A percentile compares a stretch with the other conserved stretches of the same genome.
Conservation (phyloP, 1,284 basidiomycete genomes). For the Malassezia sp. region DNA sequence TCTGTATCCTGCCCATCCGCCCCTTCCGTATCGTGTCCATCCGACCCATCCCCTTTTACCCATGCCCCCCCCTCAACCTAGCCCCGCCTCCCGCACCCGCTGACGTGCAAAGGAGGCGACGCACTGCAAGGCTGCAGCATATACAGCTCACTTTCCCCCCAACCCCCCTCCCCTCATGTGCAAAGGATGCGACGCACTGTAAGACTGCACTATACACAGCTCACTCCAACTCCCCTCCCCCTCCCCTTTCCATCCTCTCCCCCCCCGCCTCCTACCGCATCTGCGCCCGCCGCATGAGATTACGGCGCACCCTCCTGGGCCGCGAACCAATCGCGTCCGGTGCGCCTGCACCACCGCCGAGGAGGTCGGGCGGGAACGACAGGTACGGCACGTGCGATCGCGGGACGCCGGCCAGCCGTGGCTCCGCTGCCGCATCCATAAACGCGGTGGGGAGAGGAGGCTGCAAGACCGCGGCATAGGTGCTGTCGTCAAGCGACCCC, state of each 20-base stretch:
- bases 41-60: no score
- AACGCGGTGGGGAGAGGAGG: no score
- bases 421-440: slow-evolving; percentile 9
- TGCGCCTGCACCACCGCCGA: slow-evolving; percentile 20
- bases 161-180: no score
- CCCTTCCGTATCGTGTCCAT: no score
- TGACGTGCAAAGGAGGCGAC: no score
- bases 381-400: slow-evolving; percentile 64
- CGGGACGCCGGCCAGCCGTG: slow-evolving; percentile 54
- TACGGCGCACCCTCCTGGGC: slow-evolving; percentile 64
- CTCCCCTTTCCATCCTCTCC: not conserved
- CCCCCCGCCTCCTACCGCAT: not conserved
- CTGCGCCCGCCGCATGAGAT: slow-evolving; percentile 60
- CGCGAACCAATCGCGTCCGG: slow-evolving; percentile 54
- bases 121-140: no score
- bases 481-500: slow-evolving; percentile 68
- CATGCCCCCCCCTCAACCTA: no score
- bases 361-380: slow-evolving; percentile 55
- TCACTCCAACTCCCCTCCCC: no score
- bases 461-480: slow-evolving; percentile 22
- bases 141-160: no score
- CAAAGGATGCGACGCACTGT: not conserved
- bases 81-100: no score
- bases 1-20: no score
- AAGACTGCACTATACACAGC: slow-evolving; percentile 2